Evolutionary conservation across 2,329 filamentous ascomycete genomes (phyloP), one percentile per base, ranked within the genome.

Genomic region (Raffaelea albimanens): DNA sequence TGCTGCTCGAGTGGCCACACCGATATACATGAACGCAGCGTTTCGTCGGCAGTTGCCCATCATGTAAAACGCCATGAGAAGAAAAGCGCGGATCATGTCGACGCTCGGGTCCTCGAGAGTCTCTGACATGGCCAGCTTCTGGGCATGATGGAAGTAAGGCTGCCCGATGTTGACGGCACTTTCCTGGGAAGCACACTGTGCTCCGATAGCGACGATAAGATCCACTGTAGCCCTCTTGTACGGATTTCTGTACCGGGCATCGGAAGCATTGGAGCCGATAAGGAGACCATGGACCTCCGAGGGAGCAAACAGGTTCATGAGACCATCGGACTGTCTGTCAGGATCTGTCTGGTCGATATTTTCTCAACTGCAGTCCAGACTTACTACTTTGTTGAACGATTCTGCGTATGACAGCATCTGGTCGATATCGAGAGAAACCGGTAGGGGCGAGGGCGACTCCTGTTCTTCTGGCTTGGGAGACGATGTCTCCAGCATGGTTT

Each of bases 21-120:
- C 77, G 3, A 82, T 58, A 49, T 82, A 82, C 73, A 82, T 79
- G 44, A 78, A 82, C 0, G 77, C 78, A 1, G 77, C 68, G 48
- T 80, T 80, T 16, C 76, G 67, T 33, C 73, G 73, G 50, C 76
- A 80, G 9, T 71, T 71, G 0, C 75, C 75, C 8, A 78, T 64
- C 70, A 79, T 76, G 53, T 79, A 80, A 50, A 78, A 78, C 1
- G 75, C 68, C 72, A 80, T 74, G 14, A 79, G 62, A 0, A 78
- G 58, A 51, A 78, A 80, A 0, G 65, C 62, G 10, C 72, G 63
- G 3, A 76, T 67, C 57, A 78, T 63, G 44, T 75, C 67, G 16
- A 78, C 59, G 29, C 70, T 76, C 0, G 75, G 75, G 48, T 76
- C 70, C 51, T 72, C 70, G 0, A 80, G 61, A 62, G 75, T 73